Percentiles rank a stretch among this genome's conserved stretches.
These are phyloP conservation scores for Calonectria multiphialidica DNA, from an alignment of 2,329 filamentous ascomycete species.

Conservation along the genomic window DNA sequence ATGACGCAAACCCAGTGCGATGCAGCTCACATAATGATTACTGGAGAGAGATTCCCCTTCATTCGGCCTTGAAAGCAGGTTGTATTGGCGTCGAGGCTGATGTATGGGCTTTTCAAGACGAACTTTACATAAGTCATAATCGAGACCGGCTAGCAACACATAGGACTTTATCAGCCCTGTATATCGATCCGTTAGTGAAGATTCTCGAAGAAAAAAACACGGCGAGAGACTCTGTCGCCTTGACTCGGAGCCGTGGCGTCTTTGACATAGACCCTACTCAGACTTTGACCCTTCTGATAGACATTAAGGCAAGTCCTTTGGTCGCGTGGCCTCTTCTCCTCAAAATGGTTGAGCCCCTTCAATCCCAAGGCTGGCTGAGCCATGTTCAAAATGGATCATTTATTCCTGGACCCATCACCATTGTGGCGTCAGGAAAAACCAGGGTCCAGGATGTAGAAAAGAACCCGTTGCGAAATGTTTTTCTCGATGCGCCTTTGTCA, in stretches of 20 bases:
- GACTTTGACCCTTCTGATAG: conserved; percentile 73
- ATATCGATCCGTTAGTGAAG: conserved; percentile 72
- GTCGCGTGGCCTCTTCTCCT: conserved; percentile 43
- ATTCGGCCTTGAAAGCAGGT: conserved; percentile 69
- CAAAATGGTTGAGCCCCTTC: conserved; percentile 64
- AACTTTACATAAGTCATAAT: conserved; percentile 74
- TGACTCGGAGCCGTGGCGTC: conserved; percentile 60
- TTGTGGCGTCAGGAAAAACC: conserved; percentile 73
- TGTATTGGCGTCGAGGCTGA: conserved; percentile 77
- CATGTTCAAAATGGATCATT: conserved; percentile 64
- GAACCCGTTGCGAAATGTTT: conserved; percentile 63
- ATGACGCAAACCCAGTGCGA: conserved; percentile 56
- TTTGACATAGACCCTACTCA: conserved; percentile 65
- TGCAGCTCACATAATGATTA: conserved; percentile 82
- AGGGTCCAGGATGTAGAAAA: conserved; percentile 27
- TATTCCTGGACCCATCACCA: conserved; percentile 70
- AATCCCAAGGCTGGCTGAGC: conserved; percentile 68
- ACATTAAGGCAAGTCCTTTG: conserved; percentile 69
- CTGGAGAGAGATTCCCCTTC: conserved; percentile 73
- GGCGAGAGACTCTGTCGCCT: background rate
- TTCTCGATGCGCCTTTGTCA: conserved; percentile 75
- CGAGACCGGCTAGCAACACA: conserved; percentile 63
- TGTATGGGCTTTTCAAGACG: conserved; percentile 69
- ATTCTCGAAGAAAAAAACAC: conserved; percentile 64
- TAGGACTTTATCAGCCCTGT: conserved; percentile 71